phyloP scores from a whole-genome alignment of 1,284 basidiomycete species.

The Rhodotorula sp. region DNA sequence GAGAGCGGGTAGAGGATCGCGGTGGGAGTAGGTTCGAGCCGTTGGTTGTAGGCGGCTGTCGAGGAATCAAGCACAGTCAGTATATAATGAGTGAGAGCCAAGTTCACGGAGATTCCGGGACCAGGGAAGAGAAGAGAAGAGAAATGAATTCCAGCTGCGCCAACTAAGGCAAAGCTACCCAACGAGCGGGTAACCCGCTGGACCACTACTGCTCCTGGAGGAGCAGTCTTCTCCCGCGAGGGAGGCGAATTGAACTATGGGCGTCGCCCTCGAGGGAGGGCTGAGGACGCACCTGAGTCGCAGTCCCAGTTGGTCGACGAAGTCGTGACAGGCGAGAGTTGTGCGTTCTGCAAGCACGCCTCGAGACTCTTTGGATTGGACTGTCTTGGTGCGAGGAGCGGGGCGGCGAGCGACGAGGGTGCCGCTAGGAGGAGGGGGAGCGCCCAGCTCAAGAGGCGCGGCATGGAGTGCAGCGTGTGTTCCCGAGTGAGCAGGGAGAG shows the following conservation, averaged over 20 bases:
- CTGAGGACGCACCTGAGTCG: background rate
- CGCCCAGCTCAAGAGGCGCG: background rate
- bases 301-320: background rate
- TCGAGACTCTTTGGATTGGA: background rate
- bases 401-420: background rate
- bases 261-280: no score
- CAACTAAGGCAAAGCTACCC: no score
- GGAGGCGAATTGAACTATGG: no score
- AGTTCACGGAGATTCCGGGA: no score
- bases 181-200: background rate
- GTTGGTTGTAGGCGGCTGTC: conserved; percentile 48
- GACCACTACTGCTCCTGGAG: no score
- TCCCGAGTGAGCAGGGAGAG: background rate
- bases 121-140: background rate
- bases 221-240: no score
- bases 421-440: background rate
- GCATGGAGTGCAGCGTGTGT: background rate
- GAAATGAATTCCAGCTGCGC: no score
- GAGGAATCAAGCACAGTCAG: background rate
- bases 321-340: conserved; percentile 7
- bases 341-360: conserved; percentile 6
- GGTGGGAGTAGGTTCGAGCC: conserved; percentile 47
- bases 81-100: background rate
- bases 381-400: background rate
- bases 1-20: conserved; percentile 45